Evolutionary conservation across 2,329 filamentous ascomycete genomes (phyloP), one percentile per base, ranked within the genome.

Genomic region (Diaporthe amygdali): DNA sequence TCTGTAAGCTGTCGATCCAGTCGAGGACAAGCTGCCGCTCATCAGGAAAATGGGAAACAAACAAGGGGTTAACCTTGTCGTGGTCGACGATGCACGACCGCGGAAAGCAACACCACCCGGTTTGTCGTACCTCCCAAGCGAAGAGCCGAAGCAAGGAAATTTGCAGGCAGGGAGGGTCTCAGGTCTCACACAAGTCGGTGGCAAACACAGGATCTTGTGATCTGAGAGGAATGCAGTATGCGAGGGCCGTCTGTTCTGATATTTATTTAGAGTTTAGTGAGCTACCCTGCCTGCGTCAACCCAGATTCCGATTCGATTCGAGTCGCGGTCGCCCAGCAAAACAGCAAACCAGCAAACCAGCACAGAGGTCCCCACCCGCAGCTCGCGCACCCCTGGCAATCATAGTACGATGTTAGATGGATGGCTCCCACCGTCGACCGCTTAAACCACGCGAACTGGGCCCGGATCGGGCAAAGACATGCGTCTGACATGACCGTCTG

Each of bases 401-500:
- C 56, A 32, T 32, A 66, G 56, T 52, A 64, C 37, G 68, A 69
- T 69, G 61, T 49, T 64, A 51, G 39, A 44, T 64, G 46, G 52
- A 52, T 67, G 41, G 30, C 52, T 49, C 37, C 44, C 39, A 30
- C 17, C 46, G 34, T 32, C n/a, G 32, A 34, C 30, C 46, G 41
- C 49, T 17, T 32, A 41, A 52, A 67, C 25, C n/a, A 41, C 47
- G 66, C 27, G 37, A 27, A 44, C 27, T 39, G 27, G 64, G 32
- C 34, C 56, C 55, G 55, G 44, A 63, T 69, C 54, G 59, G 64
- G 64, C 64, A 44, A 64, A 64, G 59, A 64, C 44, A 37, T 41
- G 59, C 51, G 52, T 39, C 41, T 49, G 52, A 68, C 68, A 66
- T 64, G 68, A 63, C 61, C 32, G 63, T 72, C 71, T 71, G 68